phyloP scores from a whole-genome alignment of 768 basidiomycete species.

The Suillus paluster region DNA sequence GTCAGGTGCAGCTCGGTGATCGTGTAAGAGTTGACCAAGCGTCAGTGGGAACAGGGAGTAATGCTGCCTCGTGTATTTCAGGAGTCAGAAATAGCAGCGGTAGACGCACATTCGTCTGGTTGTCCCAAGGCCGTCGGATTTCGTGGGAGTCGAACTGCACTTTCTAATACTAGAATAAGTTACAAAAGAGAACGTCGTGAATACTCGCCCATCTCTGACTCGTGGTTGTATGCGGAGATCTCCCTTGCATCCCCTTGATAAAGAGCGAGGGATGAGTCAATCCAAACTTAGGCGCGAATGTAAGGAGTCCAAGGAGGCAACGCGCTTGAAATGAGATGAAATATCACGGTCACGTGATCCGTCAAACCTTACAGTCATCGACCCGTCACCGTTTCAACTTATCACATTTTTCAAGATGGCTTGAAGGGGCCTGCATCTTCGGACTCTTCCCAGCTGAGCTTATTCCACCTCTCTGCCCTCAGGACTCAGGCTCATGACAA shows the following conservation, averaged over 20 bases:
- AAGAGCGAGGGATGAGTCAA: neutral
- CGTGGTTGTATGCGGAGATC: constrained; percentile 56
- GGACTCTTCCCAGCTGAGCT: constrained; percentile 29
- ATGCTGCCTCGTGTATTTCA: constrained; percentile 48
- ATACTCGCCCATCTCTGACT: constrained; percentile 85
- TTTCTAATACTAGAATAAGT: constrained; percentile 61
- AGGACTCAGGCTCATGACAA: constrained; percentile 29
- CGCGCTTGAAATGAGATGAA: neutral
- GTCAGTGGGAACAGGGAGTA: constrained; percentile 86
- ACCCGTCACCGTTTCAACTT: too few species aligned
- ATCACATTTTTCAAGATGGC: constrained; percentile 21
- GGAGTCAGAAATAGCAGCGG: neutral
- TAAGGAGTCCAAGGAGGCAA: neutral
- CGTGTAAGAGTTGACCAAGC: constrained; percentile 81
- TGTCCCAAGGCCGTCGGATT: constrained; percentile 52
- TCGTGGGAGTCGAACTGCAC: constrained; percentile 57
- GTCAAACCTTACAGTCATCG: too few species aligned
- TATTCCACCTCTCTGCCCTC: constrained; percentile 34
- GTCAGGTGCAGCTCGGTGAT: constrained; percentile 89
- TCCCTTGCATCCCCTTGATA: constrained; percentile 49
- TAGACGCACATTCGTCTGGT: constrained; percentile 52
- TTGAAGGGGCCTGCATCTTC: constrained; percentile 25
- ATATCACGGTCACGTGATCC: constrained; percentile 2
- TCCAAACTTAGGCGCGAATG: constrained; percentile 1
- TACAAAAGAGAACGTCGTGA: constrained; percentile 79